A percentile compares a stretch with the other conserved stretches of the same genome.
phyloP scores from a whole-genome alignment of 352 stramenopile genomes.

The Phytopythium helicoides region DNA sequence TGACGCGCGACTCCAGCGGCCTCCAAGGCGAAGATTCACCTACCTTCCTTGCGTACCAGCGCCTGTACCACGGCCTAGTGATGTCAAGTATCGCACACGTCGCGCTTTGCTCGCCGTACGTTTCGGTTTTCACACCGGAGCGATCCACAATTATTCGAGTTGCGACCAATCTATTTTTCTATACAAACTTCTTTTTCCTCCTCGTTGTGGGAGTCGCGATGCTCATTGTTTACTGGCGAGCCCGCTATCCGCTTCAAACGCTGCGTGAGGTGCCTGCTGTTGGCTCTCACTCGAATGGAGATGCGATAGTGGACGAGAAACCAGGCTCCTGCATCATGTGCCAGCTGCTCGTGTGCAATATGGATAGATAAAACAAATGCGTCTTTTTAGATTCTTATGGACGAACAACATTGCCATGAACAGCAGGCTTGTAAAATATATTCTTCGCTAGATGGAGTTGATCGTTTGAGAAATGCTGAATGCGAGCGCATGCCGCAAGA shows the following conservation, averaged over 20 bases:
- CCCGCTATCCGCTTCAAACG: slow-evolving; percentile 22
- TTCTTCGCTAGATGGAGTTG: slow-evolving; percentile 44
- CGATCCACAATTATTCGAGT: slow-evolving; percentile 1
- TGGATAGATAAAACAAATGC: too few relatives aligned
- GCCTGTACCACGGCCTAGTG: slow-evolving; percentile 37
- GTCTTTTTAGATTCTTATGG: too few relatives aligned
- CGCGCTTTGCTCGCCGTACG: slow-evolving; percentile 25
- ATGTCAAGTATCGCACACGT: slow-evolving; percentile 41
- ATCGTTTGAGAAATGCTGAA: slow-evolving; percentile 63
- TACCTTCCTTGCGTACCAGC: slow-evolving; percentile 37
- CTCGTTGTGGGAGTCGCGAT: slow-evolving; percentile 12
- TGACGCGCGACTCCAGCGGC: slow-evolving; percentile 22
- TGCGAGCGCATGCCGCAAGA: slow-evolving; percentile 55
- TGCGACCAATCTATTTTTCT: slow-evolving; percentile 14
- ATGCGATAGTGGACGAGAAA: background rate
- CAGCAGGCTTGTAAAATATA: background rate
- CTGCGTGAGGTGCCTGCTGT: background rate
- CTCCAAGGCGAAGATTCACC: slow-evolving; percentile 29
- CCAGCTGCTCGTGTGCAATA: slow-evolving; percentile 5
- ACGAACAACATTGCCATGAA: background rate
- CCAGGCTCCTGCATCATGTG: slow-evolving; percentile 2
- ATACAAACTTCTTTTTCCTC: slow-evolving; percentile 30
- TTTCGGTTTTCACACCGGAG: slow-evolving; percentile 8
- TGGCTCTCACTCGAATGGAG: background rate
- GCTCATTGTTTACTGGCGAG: slow-evolving; percentile 40